Base-by-base conservation (phyloP, 306 rosid genomes). In the Medicago lupulina region DNA sequence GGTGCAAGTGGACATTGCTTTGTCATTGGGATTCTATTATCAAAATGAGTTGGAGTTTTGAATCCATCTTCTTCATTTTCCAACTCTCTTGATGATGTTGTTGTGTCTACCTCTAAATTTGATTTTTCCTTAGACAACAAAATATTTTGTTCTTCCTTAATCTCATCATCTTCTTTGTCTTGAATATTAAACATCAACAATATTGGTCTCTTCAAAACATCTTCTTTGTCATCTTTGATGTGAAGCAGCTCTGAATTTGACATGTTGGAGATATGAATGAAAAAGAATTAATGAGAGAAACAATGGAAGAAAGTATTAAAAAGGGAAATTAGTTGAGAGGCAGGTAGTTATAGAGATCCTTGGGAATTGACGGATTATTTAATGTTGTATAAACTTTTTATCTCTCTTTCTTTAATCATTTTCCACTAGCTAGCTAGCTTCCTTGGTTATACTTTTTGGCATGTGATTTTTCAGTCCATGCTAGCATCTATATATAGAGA, bases 1-100 rank as follows among this genome's bases (percentile, higher is more conserved):
- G 96, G 96, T 50, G 89, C 84, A 15, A 84, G 78, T 28, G 97
- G 97, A 44, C 94, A 91, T 14, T 81, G 78, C 73, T 69, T 74
- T 38, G 44, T 4, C 9, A 8, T 80, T 5, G 83, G 94, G 62
- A 91, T 83, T 85, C 61, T 86, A 70, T 83, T 79, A 7, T 84
- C 83, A 71, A 70, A 6, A 7, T 82, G 67, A 39, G 87, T 82
- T 51, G 97, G 97, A 49, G 97, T 91, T 71, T 34, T 84, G 70
- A 77, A 87, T 1, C 97, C 97, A 75, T 87, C 82, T 8, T 63
- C 70, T 64, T 61, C 41, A 28, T 25, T 1, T 31, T 19, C 54
- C 53, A 66, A 2, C 6, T 40, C 7, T 75, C 41, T 63, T 74
- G 70, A 25, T 23, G 59, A 58, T 55, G 51, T 10, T 14, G 31